phyloP scores from a whole-genome alignment of 2,329 filamentous ascomycete species.

The Cytospora chrysosperma region DNA sequence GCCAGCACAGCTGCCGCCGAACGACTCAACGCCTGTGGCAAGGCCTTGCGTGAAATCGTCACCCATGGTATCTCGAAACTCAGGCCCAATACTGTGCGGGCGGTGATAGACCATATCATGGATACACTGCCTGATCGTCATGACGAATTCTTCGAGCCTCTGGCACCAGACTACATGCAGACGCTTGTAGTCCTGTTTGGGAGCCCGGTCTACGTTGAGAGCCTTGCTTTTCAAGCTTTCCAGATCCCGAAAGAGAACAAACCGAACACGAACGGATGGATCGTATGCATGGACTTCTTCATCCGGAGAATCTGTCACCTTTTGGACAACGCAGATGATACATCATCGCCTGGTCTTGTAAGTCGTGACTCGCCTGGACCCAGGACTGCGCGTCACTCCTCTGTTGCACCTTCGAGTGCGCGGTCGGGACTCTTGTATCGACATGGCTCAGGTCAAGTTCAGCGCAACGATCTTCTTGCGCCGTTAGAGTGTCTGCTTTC shows the following conservation, averaged over 20 bases:
- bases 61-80: slow-evolving; percentile 67
- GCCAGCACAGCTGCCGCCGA: slow-evolving; percentile 38
- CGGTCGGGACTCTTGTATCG: slow-evolving; percentile 25
- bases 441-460: slow-evolving; percentile 30
- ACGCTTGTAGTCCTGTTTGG: slow-evolving; percentile 68
- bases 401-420: slow-evolving; percentile 16
- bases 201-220: slow-evolving; percentile 75
- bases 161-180: slow-evolving; percentile 77
- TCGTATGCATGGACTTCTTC: slow-evolving; percentile 68
- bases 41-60: slow-evolving; percentile 69
- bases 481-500: slow-evolving; percentile 65
- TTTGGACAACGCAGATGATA: slow-evolving; percentile 40
- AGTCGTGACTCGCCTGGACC: slow-evolving; percentile 30
- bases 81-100: slow-evolving; percentile 73
- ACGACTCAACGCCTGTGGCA: slow-evolving; percentile 67
- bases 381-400: slow-evolving; percentile 13
- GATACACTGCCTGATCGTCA: slow-evolving; percentile 66
- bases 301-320: slow-evolving; percentile 58
- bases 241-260: slow-evolving; percentile 42
- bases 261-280: slow-evolving; percentile 57
- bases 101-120: slow-evolving; percentile 77
- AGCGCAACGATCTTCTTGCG: slow-evolving; percentile 45
- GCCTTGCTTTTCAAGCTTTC: slow-evolving; percentile 54
- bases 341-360: background rate
- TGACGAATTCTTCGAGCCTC: slow-evolving; percentile 64